These are phyloP conservation scores for Cicer bijugum DNA, from an alignment of 306 rosid species.

Conservation along the genomic window DNA sequence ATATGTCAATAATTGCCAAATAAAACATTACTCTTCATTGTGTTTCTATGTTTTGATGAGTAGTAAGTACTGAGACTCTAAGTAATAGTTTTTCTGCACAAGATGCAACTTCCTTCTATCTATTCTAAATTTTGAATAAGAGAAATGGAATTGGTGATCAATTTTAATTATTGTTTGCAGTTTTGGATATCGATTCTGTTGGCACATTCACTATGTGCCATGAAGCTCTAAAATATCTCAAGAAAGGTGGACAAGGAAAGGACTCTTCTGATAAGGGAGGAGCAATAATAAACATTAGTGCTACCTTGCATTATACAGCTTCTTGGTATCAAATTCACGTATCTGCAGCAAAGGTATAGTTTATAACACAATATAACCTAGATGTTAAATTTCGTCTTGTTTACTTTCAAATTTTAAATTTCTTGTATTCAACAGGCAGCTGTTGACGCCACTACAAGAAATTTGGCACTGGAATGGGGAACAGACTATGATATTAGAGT, in stretches of 20 bases:
- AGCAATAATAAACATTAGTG: conserved; percentile 75
- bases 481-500: conserved; percentile 87
- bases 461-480: conserved; percentile 98
- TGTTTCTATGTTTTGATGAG: conserved; percentile 21
- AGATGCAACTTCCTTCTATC: background rate
- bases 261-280: conserved; percentile 63
- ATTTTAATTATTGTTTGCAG: conserved; percentile 54
- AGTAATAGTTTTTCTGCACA: background rate
- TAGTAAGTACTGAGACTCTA: background rate
- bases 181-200: conserved; percentile 93
- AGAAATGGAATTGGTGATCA: conserved; percentile 33
- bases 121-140: background rate
- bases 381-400: conserved; percentile 22
- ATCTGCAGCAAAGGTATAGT: conserved; percentile 94
- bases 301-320: conserved; percentile 89
- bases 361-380: conserved; percentile 26
- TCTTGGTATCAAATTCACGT: conserved; percentile 95
- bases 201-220: conserved; percentile 96
- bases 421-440: conserved; percentile 72
- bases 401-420: conserved; percentile 6
- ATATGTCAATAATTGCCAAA: background rate
- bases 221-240: conserved; percentile 85
- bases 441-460: conserved; percentile 88
- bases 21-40: background rate
- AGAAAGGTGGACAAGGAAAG: conserved; percentile 88